Evolutionary conservation across 805 yeast genomes (phyloP), one percentile per base, ranked within the genome.

Genomic region (Teunomyces funiuensis): DNA sequence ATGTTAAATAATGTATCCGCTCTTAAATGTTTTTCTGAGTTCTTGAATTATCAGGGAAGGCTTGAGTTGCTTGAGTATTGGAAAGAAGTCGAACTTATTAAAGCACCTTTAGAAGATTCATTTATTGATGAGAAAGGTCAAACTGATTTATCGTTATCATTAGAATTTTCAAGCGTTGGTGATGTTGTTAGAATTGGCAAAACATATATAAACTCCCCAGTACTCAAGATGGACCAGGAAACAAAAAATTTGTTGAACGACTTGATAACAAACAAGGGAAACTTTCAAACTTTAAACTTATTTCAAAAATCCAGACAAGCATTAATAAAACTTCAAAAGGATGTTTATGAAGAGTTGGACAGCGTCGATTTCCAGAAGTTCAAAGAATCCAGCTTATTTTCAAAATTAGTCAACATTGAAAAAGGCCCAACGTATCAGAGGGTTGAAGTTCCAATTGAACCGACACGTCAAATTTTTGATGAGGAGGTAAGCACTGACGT

Each of bases 41-140:
- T 47, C 29, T 43, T 63, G 47, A 40, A 34, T 13, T 36, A 46
- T 15, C 43, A 40, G 11, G 43, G 46, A 13, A 44, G 53, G 18
- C 25, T 20, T 6, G 33, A 46, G n/a, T 54, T 81, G 20, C 53
- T 88, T 3, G 82, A 81, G 33, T 80, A 79, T 45, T 85, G 89
- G 88, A 57, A 76, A 4, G 73, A 77, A 2, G 83, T 88, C 2
- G 85, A 87, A 45, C 69, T 76, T 0, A 73, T 87, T 28, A 79
- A 80, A 51, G 85, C 85, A 37, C 96, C 97, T 0, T 59, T 89
- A 13, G 87, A 82, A 46, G 85, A 76, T 43, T 30, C 54, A 16
- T 42, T 54, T 17, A 41, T 55, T 4, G 64, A 63, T 30, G 57
- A 63, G 16, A 54, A 56, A 33, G 62, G 58, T 3, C 56, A 52